Percentiles rank a stretch among this genome's conserved stretches.
Evolutionary conservation across 23 red algal genomes (phyloP).

Genomic region (Cyanidiococcus yangmingshanensis): DNA sequence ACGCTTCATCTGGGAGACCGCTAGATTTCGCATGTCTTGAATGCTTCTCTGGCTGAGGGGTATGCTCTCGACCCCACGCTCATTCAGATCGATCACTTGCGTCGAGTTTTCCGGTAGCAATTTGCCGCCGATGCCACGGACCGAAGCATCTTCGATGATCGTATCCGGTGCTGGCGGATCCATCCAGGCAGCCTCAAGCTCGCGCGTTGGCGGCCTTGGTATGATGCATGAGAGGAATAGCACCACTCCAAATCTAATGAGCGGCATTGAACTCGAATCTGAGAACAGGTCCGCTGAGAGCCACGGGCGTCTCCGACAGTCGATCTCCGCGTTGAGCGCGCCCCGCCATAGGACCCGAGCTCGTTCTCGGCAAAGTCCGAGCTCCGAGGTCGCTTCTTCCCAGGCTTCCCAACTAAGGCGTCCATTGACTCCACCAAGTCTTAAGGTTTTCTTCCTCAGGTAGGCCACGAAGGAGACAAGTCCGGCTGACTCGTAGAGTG

Average conservation of each 20-base stretch:
- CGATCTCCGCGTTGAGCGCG: background rate
- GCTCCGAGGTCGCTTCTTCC: background rate
- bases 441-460: background rate
- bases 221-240: background rate
- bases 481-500: background rate
- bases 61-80: background rate
- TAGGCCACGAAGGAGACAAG: background rate
- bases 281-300: background rate
- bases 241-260: background rate
- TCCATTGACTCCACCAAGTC: background rate
- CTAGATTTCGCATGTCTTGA: background rate
- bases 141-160: background rate
- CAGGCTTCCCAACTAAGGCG: background rate
- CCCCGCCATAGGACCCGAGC: background rate
- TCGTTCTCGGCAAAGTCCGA: background rate
- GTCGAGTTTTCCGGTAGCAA: background rate
- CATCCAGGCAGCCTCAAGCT: background rate
- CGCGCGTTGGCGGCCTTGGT: background rate
- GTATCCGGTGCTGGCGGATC: background rate
- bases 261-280: background rate
- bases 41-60: background rate
- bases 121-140: background rate
- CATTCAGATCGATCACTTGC: background rate
- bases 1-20: background rate
- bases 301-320: background rate